A percentile compares a stretch with the other conserved stretches of the same genome.
Conservation (phyloP, 495 filamentous ascomycete genomes). For the Choiromyces venosus region DNA sequence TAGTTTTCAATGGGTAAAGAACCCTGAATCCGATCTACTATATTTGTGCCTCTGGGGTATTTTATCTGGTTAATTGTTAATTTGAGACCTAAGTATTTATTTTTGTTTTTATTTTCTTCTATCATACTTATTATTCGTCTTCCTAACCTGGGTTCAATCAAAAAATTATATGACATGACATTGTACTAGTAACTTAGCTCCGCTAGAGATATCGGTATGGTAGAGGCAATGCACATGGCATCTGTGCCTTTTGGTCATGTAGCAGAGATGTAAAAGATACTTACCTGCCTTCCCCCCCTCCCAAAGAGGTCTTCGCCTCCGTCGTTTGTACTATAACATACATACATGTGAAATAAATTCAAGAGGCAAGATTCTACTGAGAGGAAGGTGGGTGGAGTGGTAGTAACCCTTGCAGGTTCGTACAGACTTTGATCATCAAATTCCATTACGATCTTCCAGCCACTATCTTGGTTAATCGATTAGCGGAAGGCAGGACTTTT, state of each 20-base stretch:
- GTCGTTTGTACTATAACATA: background rate
- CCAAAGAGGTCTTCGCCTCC: background rate
- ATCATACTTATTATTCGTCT: background rate
- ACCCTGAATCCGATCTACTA: background rate
- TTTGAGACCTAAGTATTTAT: background rate
- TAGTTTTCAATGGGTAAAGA: background rate
- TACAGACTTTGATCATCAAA: constrained; percentile 28
- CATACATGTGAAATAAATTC: background rate
- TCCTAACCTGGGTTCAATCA: background rate
- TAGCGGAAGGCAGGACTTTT: constrained; percentile 11
- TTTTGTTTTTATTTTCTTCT: background rate
- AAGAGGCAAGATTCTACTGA: background rate
- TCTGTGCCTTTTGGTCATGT: background rate
- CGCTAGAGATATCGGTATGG: background rate
- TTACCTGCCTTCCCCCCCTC: background rate
- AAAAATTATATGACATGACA: background rate
- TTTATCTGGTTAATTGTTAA: background rate
- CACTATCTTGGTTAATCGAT: constrained; percentile 23
- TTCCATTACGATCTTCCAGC: constrained; percentile 36
- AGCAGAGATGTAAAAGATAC: background rate
- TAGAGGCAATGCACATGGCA: background rate
- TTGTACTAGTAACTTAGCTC: background rate
- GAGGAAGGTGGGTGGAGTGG: background rate
- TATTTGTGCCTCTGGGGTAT: background rate
- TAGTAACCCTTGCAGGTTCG: constrained; percentile 32